Percentiles rank a stretch among this genome's conserved stretches.
phyloP scores from a whole-genome alignment of 1,284 basidiomycete genomes.

The Ceraceosorus guamensis region DNA sequence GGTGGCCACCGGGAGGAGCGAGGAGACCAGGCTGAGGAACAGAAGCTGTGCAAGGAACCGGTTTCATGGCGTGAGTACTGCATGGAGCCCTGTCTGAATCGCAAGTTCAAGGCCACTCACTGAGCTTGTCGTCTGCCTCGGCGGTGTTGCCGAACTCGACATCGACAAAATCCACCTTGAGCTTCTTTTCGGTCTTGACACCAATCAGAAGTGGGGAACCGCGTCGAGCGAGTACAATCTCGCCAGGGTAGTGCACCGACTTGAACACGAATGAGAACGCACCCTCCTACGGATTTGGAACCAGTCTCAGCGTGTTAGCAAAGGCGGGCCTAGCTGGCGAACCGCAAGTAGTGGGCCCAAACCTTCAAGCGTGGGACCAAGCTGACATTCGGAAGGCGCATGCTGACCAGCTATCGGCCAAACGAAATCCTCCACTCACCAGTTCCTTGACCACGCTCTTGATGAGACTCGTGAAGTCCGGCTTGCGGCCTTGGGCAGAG shows the following conservation, averaged over 20 bases:
- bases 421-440: background rate
- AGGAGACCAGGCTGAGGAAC: conserved; percentile 53
- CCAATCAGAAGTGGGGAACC: conserved; percentile 95
- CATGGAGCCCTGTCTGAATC: too few species aligned
- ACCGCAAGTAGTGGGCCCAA: too few species aligned
- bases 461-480: conserved; percentile 83
- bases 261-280: conserved; percentile 99
- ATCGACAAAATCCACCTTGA: conserved; percentile 99
- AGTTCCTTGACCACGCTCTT: conserved; percentile 96
- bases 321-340: too few species aligned
- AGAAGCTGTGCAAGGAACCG: conserved; percentile 2
- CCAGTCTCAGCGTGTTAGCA: background rate
- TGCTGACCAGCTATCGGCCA: too few species aligned
- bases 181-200: conserved; percentile 99
- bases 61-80: background rate
- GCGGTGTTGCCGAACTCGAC: conserved; percentile 59
- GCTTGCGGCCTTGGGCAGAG: conserved; percentile 76
- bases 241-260: conserved; percentile 89
- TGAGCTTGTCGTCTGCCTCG: conserved; percentile 23
- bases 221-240: conserved; percentile 89
- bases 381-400: background rate
- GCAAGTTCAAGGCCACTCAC: conserved; percentile 13
- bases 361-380: too few species aligned
- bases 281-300: conserved; percentile 59
- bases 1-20: conserved; percentile 59